Percentiles rank a stretch among this genome's conserved stretches.
Conservation (phyloP, 306 rosid species). For the Quercus rubra region DNA sequence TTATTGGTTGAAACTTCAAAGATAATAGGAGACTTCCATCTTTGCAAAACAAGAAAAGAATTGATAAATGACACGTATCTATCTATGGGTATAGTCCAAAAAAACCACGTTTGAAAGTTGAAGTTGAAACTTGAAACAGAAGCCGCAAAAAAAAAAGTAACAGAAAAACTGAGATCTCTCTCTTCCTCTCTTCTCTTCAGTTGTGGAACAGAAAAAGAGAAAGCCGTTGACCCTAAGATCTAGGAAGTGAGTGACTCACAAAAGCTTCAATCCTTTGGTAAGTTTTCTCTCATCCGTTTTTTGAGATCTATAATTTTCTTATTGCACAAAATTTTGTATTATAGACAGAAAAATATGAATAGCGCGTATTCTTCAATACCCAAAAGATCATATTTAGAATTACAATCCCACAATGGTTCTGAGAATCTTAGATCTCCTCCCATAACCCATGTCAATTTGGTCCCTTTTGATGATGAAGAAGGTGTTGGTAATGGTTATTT, state of each 20-base stretch:
- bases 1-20: too few relatives aligned
- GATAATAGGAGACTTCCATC: too few relatives aligned
- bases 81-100: too few relatives aligned
- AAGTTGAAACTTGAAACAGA: background rate
- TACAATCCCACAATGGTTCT: constrained; percentile 49
- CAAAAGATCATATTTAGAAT: constrained; percentile 55
- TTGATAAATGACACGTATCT: too few relatives aligned
- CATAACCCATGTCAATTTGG: background rate
- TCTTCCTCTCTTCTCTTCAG: background rate
- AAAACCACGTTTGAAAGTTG: background rate
- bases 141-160: background rate
- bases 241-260: constrained; percentile 12
- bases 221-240: constrained; percentile 60
- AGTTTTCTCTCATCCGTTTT: constrained; percentile 25
- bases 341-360: constrained; percentile 30
- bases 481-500: constrained; percentile 14
- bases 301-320: constrained; percentile 28
- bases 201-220: background rate
- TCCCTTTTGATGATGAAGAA: constrained; percentile 39
- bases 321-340: background rate
- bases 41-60: too few relatives aligned
- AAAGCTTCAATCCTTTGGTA: constrained; percentile 21
- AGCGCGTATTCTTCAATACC: constrained; percentile 56
- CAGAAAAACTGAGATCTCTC: background rate
- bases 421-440: constrained; percentile 16